Conservation (phyloP, 1,139 yeast species). For the Debaryomyces psychrophilus region DNA sequence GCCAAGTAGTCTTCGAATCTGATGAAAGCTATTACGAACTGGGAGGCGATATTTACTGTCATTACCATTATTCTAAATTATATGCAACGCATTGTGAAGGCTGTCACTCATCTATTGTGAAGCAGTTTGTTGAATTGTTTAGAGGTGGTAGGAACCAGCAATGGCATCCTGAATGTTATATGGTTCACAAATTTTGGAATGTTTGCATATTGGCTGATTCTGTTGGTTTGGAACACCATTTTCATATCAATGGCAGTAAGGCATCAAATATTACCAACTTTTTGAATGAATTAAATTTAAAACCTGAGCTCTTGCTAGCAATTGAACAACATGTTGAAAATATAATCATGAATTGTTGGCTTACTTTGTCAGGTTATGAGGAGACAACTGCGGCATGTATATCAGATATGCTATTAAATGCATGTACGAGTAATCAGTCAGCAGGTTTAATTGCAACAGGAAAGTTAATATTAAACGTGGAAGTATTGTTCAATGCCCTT, state of each 20-base stretch:
- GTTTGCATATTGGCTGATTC: slow-evolving; percentile 72
- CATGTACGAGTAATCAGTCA: slow-evolving; percentile 73
- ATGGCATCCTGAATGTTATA: slow-evolving; percentile 99
- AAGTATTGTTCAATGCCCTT: slow-evolving; percentile 74
- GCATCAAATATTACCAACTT: slow-evolving; percentile 8
- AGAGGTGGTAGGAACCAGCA: slow-evolving; percentile 94
- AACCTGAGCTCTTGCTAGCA: slow-evolving; percentile 54
- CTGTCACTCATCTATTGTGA: slow-evolving; percentile 85
- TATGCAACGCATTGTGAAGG: slow-evolving; percentile 94
- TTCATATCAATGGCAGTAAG: slow-evolving; percentile 12
- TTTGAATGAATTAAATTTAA: slow-evolving; percentile 21
- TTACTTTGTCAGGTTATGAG: slow-evolving; percentile 84
- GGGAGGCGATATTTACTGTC: slow-evolving; percentile 81
- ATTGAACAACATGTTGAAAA: slow-evolving; percentile 70
- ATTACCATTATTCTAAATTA: slow-evolving; percentile 82
- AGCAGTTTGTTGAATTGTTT: slow-evolving; percentile 90
- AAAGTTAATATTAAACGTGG: slow-evolving; percentile 70
- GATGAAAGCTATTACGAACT: slow-evolving; percentile 95
- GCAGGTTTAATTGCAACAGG: slow-evolving; percentile 78
- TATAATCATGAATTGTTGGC: slow-evolving; percentile 82
- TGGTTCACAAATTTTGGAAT: slow-evolving; percentile 97
- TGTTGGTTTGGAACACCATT: slow-evolving; percentile 53
- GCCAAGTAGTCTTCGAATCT: slow-evolving; percentile 84
- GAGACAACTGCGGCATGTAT: slow-evolving; percentile 92
- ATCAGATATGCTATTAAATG: slow-evolving; percentile 86